A percentile compares a stretch with the other conserved stretches of the same genome.
Conservation (phyloP, 768 basidiomycete genomes). For the Brasilioporus rufonigricans region DNA sequence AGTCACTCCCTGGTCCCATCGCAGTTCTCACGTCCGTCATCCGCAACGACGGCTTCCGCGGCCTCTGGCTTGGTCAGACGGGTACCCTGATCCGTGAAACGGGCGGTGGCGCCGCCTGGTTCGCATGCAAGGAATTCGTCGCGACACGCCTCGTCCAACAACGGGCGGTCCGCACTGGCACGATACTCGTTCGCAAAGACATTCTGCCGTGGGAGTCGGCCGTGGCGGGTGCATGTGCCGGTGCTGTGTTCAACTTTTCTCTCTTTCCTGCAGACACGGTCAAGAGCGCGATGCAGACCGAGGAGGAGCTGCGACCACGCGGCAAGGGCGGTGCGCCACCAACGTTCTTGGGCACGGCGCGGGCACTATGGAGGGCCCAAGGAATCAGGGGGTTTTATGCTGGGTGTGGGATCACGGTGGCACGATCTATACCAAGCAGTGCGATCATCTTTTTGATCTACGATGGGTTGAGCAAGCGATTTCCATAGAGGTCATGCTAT, state of each 20-base stretch:
- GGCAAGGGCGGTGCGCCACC: constrained; percentile 31
- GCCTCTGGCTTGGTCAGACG: constrained; percentile 96
- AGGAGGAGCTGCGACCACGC: constrained; percentile 74
- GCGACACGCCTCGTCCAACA: constrained; percentile 57
- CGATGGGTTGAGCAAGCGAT: constrained; percentile 63
- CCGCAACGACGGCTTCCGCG: constrained; percentile 66
- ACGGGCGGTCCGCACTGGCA: constrained; percentile 33
- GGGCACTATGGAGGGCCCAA: constrained; percentile 67
- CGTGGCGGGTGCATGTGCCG: constrained; percentile 82
- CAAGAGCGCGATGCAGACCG: constrained; percentile 94
- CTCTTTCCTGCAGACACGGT: constrained; percentile 94
- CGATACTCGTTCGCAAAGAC: constrained; percentile 38
- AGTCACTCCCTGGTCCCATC: constrained; percentile 67
- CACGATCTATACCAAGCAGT: constrained; percentile 82
- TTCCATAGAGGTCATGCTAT: constrained; percentile 41
- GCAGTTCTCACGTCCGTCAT: constrained; percentile 63
- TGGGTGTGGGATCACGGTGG: constrained; percentile 89
- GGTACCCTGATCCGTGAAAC: constrained; percentile 93
- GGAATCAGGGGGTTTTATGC: constrained; percentile 87
- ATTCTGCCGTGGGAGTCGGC: constrained; percentile 81
- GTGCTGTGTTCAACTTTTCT: constrained; percentile 81
- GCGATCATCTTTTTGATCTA: constrained; percentile 94
- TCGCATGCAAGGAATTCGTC: constrained; percentile 80
- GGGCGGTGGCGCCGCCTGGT: constrained; percentile 91
- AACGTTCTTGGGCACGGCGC: constrained; percentile 57